Percentiles rank a stretch among this genome's conserved stretches.
Conservation (phyloP, 2,329 filamentous ascomycete species). For the Cercospora sp. region DNA sequence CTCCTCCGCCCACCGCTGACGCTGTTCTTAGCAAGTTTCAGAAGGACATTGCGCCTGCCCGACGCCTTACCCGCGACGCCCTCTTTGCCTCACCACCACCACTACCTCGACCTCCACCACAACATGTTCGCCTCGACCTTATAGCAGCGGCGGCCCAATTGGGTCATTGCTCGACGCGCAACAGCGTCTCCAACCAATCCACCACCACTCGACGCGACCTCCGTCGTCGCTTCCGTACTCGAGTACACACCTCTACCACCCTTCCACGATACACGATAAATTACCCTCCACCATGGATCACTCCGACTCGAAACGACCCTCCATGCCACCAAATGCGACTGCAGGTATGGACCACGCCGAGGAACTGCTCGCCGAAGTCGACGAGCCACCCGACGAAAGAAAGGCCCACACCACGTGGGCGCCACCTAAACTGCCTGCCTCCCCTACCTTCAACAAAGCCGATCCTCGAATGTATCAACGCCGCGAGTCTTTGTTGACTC, state of each 20-base stretch:
- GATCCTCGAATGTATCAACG: conserved; percentile 52
- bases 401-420: conserved; percentile 13
- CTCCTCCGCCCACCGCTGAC: conserved; percentile 2
- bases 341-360: conserved; percentile 43
- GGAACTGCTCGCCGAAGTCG: conserved; percentile 72
- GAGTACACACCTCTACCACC: not conserved
- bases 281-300: conserved; percentile 17
- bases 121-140: conserved; percentile 21
- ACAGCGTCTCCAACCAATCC: not conserved
- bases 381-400: conserved; percentile 78
- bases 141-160: conserved; percentile 25
- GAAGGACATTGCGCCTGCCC: not conserved
- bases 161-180: conserved; percentile 21
- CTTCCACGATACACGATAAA: not conserved
- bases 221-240: not conserved
- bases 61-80: not conserved
- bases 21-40: conserved; percentile 11
- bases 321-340: conserved; percentile 21
- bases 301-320: conserved; percentile 18
- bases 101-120: conserved; percentile 5
- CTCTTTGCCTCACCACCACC: not conserved
- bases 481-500: conserved; percentile 82
- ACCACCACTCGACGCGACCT: not conserved
- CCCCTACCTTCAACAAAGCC: conserved; percentile 43
- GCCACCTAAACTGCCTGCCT: conserved; percentile 14